phyloP scores from a whole-genome alignment of 768 basidiomycete genomes.

The Hericium rajendrae region DNA sequence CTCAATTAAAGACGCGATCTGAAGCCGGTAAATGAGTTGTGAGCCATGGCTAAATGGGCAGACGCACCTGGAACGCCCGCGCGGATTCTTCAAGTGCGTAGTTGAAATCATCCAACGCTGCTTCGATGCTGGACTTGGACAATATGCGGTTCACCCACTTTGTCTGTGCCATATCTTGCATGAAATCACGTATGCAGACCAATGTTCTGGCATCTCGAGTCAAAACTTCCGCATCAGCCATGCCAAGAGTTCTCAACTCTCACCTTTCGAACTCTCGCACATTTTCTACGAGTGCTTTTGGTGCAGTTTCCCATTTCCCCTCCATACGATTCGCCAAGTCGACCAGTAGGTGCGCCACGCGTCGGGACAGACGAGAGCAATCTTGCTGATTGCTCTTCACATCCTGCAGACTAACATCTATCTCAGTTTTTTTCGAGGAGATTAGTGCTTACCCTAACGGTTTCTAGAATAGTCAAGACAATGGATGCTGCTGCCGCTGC shows the following conservation, averaged over 20 bases:
- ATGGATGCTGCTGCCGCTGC: neutral
- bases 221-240: neutral
- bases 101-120: slow-evolving; percentile 5
- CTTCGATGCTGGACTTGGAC: slow-evolving; percentile 10
- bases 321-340: slow-evolving; percentile 15
- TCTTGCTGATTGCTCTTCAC: slow-evolving; percentile 14
- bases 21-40: neutral
- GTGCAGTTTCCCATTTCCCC: slow-evolving; percentile 16
- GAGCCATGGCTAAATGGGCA: neutral
- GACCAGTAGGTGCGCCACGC: slow-evolving; percentile 10
- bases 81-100: slow-evolving; percentile 11
- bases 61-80: slow-evolving; percentile 10
- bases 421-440: neutral
- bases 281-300: slow-evolving; percentile 13
- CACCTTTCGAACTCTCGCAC: slow-evolving; percentile 14
- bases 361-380: slow-evolving; percentile 10
- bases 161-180: slow-evolving; percentile 8
- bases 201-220: slow-evolving; percentile 4
- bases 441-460: neutral
- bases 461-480: neutral
- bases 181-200: slow-evolving; percentile 14
- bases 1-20: slow-evolving; percentile 16
- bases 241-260: neutral
- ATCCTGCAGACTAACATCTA: neutral
- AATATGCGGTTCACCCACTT: slow-evolving; percentile 14